Evolutionary conservation across 2,329 filamentous ascomycete genomes (phyloP).

Genomic region (Diplodia scrobiculata): DNA sequence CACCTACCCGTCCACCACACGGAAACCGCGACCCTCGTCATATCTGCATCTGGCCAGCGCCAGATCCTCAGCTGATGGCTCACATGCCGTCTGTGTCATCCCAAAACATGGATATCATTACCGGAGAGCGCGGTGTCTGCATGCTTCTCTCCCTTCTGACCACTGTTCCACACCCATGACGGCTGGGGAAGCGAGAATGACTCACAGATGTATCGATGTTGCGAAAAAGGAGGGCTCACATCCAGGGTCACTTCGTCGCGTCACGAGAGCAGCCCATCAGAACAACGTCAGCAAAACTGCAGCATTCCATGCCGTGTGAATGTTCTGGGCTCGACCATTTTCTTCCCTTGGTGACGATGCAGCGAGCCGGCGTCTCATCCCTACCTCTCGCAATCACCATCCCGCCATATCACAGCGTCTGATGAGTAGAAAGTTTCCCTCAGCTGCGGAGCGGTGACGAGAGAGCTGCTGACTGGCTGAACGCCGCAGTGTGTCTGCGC

Average conservation of each 20-base stretch:
- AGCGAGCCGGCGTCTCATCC: neutral
- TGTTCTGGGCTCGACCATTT: neutral
- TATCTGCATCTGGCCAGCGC: constrained; percentile 3
- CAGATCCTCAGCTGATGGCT: neutral
- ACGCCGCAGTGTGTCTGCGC: no score
- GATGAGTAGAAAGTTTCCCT: no score
- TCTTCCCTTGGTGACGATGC: neutral
- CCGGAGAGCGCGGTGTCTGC: neutral
- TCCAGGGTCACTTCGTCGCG: neutral
- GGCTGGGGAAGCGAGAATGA: neutral
- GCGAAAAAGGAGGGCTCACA: neutral
- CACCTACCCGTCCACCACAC: constrained; percentile 10
- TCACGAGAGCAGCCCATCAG: neutral
- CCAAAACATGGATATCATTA: neutral
- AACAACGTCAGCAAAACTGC: neutral
- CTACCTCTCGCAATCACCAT: neutral
- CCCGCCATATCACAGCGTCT: no score
- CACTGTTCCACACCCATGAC: neutral
- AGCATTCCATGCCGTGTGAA: neutral
- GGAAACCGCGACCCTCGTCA: neutral
- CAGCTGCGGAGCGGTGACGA: no score
- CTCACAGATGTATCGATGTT: neutral
- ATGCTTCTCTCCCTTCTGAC: neutral
- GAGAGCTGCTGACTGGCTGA: neutral
- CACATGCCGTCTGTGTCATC: neutral